phyloP scores from a whole-genome alignment of 139 green algal genomes.

The Yamagishiella unicocca region DNA sequence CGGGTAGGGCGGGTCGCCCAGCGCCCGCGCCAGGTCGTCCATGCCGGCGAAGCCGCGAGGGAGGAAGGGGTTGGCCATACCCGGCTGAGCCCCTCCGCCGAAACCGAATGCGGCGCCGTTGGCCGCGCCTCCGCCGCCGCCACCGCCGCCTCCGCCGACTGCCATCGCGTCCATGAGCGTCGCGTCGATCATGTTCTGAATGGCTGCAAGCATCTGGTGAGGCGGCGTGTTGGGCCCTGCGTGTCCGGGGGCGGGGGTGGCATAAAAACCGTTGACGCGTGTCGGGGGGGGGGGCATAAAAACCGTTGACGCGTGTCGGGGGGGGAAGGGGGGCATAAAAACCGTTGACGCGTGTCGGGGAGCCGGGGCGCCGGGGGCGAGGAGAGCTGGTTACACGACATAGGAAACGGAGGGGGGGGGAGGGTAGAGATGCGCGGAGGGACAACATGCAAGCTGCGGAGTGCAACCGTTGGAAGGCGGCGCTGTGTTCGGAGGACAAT shows the following conservation, averaged over 20 bases:
- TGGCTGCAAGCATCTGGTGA: slow-evolving; percentile 1
- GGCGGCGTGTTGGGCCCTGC: slow-evolving; percentile 5
- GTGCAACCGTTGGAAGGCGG: too few species aligned
- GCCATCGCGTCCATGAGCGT: slow-evolving; percentile 1
- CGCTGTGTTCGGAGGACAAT: too few species aligned
- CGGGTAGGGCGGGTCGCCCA: background rate
- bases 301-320: too few species aligned
- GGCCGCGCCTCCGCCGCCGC: background rate
- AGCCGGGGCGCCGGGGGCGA: too few species aligned
- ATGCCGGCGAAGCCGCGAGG: background rate
- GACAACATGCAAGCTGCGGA: too few species aligned
- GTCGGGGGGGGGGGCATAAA: too few species aligned
- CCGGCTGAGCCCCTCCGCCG: background rate
- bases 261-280: too few species aligned
- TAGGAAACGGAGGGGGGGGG: too few species aligned
- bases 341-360: too few species aligned
- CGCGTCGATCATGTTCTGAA: slow-evolving; percentile 24
- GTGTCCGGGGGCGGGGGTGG: background rate
- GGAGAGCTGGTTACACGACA: too few species aligned
- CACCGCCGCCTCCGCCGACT: background rate
- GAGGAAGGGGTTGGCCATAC: background rate
- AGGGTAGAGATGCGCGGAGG: too few species aligned
- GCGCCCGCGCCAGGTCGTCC: background rate
- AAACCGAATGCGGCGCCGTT: background rate
- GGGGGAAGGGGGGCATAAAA: too few species aligned